A percentile compares a stretch with the other conserved stretches of the same genome.
phyloP scores from a whole-genome alignment of 768 basidiomycete genomes.

The Tricholoma matsutake region DNA sequence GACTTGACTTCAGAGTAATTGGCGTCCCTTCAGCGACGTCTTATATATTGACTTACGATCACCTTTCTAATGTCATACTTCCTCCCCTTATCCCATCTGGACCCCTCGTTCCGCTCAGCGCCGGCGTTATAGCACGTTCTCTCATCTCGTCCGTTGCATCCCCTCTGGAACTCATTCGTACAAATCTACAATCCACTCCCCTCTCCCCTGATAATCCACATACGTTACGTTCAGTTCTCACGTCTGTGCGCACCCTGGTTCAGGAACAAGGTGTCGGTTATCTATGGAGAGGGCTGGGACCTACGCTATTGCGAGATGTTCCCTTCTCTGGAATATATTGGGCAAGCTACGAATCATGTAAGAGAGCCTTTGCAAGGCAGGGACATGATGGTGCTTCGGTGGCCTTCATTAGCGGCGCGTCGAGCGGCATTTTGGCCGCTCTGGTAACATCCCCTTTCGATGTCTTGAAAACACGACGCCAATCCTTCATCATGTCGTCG shows the following conservation, averaged over 20 bases:
- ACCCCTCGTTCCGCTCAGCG: slow-evolving; percentile 64
- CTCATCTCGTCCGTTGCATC: slow-evolving; percentile 75
- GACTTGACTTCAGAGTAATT: slow-evolving; percentile 58
- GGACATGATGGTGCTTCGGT: slow-evolving; percentile 60
- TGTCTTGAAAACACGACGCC: slow-evolving; percentile 91
- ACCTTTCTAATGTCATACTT: slow-evolving; percentile 63
- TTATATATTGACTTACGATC: slow-evolving; percentile 96
- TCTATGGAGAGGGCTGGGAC: slow-evolving; percentile 88
- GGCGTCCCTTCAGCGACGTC: slow-evolving; percentile 88
- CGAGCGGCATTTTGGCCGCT: slow-evolving; percentile 84
- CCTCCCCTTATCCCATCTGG: slow-evolving; percentile 56
- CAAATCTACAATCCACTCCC: slow-evolving; percentile 89
- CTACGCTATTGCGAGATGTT: slow-evolving; percentile 95
- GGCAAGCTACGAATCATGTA: slow-evolving; percentile 90
- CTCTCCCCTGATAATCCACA: slow-evolving; percentile 65
- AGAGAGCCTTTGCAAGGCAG: slow-evolving; percentile 52
- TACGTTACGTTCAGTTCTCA: slow-evolving; percentile 72
- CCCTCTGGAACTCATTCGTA: slow-evolving; percentile 90
- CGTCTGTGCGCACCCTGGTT: slow-evolving; percentile 58
- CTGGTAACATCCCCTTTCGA: slow-evolving; percentile 94
- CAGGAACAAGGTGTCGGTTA: slow-evolving; percentile 60
- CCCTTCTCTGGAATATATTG: slow-evolving; percentile 98
- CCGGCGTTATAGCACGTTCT: slow-evolving; percentile 82
- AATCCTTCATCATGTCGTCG: slow-evolving; percentile 72
- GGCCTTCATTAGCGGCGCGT: slow-evolving; percentile 87